These are phyloP conservation scores for Erysimum cheiranthoides DNA, from an alignment of 345 rosid genomes.

Conservation along the genomic window DNA sequence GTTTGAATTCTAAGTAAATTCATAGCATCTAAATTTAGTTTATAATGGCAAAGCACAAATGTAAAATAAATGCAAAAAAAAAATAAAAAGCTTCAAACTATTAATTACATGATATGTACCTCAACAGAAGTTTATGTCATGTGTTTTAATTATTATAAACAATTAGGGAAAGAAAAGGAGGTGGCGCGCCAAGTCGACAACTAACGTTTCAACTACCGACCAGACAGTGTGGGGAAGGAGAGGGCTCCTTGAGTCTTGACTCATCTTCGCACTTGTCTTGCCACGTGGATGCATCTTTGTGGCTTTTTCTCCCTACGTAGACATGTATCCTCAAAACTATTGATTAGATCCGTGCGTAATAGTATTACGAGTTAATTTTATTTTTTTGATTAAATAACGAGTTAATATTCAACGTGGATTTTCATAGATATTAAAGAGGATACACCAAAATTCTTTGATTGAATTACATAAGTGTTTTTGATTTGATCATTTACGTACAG, in stretches of 20 bases:
- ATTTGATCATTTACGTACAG: background rate
- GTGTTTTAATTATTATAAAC: background rate
- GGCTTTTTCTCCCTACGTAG: slow-evolving; percentile 40
- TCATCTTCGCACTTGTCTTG: slow-evolving; percentile 32
- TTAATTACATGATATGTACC: background rate
- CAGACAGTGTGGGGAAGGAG: slow-evolving; percentile 35
- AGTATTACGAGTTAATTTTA: background rate
- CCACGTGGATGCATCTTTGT: slow-evolving; percentile 36
- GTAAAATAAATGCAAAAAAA: background rate
- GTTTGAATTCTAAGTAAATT: background rate
- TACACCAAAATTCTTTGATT: background rate
- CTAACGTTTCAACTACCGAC: slow-evolving; percentile 47
- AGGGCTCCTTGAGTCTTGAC: slow-evolving; percentile 27
- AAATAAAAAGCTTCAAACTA: background rate
- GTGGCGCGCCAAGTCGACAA: slow-evolving; percentile 39
- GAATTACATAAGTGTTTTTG: background rate
- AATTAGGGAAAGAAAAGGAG: background rate
- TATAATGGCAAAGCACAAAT: background rate
- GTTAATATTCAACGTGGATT: background rate
- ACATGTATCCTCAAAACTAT: slow-evolving; percentile 36
- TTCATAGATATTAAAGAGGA: background rate
- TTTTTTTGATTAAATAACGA: background rate
- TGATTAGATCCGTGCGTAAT: background rate
- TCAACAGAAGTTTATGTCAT: background rate
- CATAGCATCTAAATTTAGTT: background rate